Evolutionary conservation across 306 rosid genomes (phyloP).

Genomic region (Gillenia trifoliata): DNA sequence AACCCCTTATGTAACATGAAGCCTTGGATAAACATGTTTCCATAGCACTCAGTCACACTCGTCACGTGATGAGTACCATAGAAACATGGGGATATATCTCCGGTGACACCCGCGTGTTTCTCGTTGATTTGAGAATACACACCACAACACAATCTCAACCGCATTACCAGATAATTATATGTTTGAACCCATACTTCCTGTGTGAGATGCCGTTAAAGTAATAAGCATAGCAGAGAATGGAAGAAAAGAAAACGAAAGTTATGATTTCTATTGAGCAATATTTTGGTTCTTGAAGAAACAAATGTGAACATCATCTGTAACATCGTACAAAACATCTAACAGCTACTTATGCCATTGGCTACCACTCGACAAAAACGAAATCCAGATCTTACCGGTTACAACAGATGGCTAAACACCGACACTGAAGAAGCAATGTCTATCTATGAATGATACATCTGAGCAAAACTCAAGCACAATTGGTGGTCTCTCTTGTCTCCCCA

Average conservation of each 20-base stretch:
- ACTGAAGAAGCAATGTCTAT: conserved; percentile 13
- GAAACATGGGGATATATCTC: not conserved
- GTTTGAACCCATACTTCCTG: not conserved
- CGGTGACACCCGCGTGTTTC: not conserved
- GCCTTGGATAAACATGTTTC: no score
- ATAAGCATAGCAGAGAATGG: not conserved
- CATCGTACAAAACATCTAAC: conserved; percentile 5
- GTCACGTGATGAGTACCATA: no score
- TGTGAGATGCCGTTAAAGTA: not conserved
- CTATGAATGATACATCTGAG: conserved; percentile 55
- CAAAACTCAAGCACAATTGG: conserved; percentile 66
- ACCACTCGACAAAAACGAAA: conserved; percentile 21
- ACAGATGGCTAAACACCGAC: conserved; percentile 2
- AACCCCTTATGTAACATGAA: not conserved
- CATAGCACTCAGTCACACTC: not conserved
- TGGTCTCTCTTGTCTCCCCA: conserved; percentile 95
- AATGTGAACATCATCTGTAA: not conserved
- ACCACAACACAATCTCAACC: not conserved
- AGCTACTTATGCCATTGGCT: not conserved
- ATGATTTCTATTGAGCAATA: not conserved
- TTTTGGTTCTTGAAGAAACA: not conserved
- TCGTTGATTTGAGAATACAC: not conserved
- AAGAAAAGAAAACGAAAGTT: not conserved
- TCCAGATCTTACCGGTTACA: conserved; percentile 21
- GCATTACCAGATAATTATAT: not conserved